Percentiles rank a stretch among this genome's conserved stretches.
Conservation (phyloP, 139 green algal species). For the Haematococcus lacustris region DNA sequence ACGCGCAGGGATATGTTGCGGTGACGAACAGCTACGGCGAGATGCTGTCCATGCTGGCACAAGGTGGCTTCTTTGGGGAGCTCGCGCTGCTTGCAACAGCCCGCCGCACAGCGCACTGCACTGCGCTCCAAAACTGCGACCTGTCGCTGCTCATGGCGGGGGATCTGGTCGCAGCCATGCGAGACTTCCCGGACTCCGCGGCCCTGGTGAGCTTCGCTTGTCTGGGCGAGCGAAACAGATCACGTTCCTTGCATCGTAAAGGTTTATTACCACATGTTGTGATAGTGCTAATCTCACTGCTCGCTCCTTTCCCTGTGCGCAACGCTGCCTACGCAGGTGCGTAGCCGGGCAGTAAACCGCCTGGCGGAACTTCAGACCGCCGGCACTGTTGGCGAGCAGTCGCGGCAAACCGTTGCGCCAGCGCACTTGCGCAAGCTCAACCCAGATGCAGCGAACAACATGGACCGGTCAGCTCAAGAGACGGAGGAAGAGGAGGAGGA, state of each 20-base stretch:
- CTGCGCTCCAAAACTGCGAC: conserved; percentile 45
- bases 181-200: conserved; percentile 43
- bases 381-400: too few relatives aligned
- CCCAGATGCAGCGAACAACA: too few relatives aligned
- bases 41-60: conserved; percentile 42
- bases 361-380: conserved; percentile 24
- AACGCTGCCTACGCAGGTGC: too few relatives aligned
- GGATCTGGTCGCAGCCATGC: conserved; percentile 42
- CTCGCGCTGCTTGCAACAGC: conserved; percentile 46
- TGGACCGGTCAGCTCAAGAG: too few relatives aligned
- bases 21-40: conserved; percentile 46
- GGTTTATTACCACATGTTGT: too few relatives aligned
- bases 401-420: too few relatives aligned
- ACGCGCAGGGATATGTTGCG: conserved; percentile 39
- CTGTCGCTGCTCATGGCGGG: conserved; percentile 33
- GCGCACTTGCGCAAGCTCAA: too few relatives aligned
- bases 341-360: conserved; percentile 15
- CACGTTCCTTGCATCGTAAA: too few relatives aligned
- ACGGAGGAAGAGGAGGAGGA: too few relatives aligned
- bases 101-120: conserved; percentile 43
- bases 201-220: conserved; percentile 18
- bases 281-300: too few relatives aligned
- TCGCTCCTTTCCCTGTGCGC: too few relatives aligned
- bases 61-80: conserved; percentile 54
- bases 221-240: too few relatives aligned